A percentile compares a stretch with the other conserved stretches of the same genome.
Conservation (phyloP, 805 yeast genomes). For the Candida sonorensis region DNA sequence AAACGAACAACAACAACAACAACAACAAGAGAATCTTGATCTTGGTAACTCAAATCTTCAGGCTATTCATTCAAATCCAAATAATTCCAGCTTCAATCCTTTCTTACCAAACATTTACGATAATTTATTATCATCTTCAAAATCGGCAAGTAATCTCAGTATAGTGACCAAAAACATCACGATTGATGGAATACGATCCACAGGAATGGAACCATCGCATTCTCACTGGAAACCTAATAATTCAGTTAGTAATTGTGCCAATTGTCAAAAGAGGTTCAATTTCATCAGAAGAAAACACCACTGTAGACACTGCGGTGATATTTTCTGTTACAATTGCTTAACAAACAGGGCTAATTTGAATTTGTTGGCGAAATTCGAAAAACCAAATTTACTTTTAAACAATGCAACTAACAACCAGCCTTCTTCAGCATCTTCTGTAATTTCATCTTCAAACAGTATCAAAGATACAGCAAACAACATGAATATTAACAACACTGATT, state of each 20-base stretch:
- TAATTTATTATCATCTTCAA: too few relatives aligned
- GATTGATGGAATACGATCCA: too few relatives aligned
- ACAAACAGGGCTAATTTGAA: slow-evolving; percentile 25
- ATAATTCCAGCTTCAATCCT: too few relatives aligned
- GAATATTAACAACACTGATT: slow-evolving; percentile 1
- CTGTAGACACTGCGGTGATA: slow-evolving; percentile 45
- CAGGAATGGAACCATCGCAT: slow-evolving; percentile 39
- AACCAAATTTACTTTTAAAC: slow-evolving; percentile 13
- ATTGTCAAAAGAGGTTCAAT: slow-evolving; percentile 21
- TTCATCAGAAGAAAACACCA: slow-evolving; percentile 37
- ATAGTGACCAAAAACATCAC: too few relatives aligned
- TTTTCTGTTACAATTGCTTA: slow-evolving; percentile 33
- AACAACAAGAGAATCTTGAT: too few relatives aligned
- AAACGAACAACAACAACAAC: neutral
- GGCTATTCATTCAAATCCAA: too few relatives aligned
- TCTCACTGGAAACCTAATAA: slow-evolving; percentile 46
- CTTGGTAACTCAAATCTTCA: too few relatives aligned
- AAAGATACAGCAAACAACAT: too few relatives aligned
- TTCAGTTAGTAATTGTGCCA: slow-evolving; percentile 30
- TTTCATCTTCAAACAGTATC: neutral
- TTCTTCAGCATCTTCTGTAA: slow-evolving; percentile 2
- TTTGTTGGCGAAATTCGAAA: slow-evolving; percentile 29
- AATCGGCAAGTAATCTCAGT: too few relatives aligned
- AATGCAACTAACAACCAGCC: too few relatives aligned
- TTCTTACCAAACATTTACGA: too few relatives aligned